Evolutionary conservation across 495 filamentous ascomycete genomes (phyloP), one percentile per base, ranked within the genome.

Genomic region (Collariella sp.): DNA sequence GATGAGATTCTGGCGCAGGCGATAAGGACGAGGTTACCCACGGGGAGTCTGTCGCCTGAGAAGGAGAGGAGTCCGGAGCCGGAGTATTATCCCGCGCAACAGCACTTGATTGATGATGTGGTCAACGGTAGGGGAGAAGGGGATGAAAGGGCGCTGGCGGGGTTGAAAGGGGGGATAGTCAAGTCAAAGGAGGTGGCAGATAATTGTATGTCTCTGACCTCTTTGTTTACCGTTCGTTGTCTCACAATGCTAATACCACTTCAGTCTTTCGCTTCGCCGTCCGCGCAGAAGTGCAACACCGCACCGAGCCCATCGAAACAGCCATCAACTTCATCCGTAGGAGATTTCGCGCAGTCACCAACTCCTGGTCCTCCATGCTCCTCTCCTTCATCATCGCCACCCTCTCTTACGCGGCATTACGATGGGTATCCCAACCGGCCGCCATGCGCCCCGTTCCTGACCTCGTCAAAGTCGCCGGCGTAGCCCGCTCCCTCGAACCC

Each of bases 401-500:
- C 6, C 39, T 89, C 5, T 78, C 82, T 0, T 71, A 86, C 54
- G 65, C 77, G 0, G 69, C 83, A 16, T 70, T 86, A 53, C 82
- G 84, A 52, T 74, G 80, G 19, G 64, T 95, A 38, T 81, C 89
- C 34, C 75, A 84, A 40, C 86, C 88, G 0, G 81, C 82, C 11
- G 58, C 74, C 1, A 78, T 79, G 20, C 80, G 79, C 24, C 82
- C 88, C 5, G 86, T 87, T 1, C 90, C 90, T 5, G 89, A 96
- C 68, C 76, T 96, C 15, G 85, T 95, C 60, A 95, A 94, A 67
- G 85, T 94, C 24, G 89, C 90, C 5, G 80, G 86, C 45, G 79
- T 96, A 49, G 90, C 90, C 46, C 85, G 86, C 61, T 86, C 87
- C 2, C 91, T 96, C 62, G 90, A 96, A 63, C 90, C 90, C 1